Evolutionary conservation across 257 asterid genomes (phyloP).

Genomic region (Primulina eburnea): DNA sequence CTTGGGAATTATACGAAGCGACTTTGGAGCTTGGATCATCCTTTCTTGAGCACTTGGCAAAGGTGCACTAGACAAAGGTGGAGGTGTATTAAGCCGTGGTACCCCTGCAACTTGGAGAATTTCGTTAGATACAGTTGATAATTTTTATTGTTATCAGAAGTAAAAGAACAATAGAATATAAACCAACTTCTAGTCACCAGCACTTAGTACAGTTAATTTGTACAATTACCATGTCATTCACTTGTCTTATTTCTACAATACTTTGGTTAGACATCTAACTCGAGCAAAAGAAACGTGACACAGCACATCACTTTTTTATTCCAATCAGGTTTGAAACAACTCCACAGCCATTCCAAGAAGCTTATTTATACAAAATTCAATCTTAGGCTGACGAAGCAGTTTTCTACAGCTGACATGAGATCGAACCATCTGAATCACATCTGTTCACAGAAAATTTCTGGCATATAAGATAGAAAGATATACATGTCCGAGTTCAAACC

Average conservation of each 20-base stretch:
- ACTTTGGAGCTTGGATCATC: conserved; percentile 70
- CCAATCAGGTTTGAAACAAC: conserved; percentile 14
- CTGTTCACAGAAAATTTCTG: conserved; percentile 6
- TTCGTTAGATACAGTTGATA: conserved; percentile 20
- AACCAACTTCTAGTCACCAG: conserved; percentile 7
- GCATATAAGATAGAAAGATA: conserved; percentile 16
- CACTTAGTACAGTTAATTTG: conserved; percentile 6
- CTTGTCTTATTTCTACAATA: not conserved
- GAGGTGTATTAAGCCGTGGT: conserved; percentile 97
- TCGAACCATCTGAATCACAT: conserved; percentile 3
- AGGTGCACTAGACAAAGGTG: conserved; percentile 57
- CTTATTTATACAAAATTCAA: conserved; percentile 13
- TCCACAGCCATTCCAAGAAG: conserved; percentile 19
- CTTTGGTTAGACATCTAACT: conserved; percentile 11
- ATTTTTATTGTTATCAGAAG: conserved; percentile 6
- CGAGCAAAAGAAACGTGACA: not conserved
- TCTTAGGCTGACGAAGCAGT: not conserved
- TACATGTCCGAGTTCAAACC: conserved; percentile 46
- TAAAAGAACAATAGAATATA: not conserved
- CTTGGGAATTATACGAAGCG: conserved; percentile 80
- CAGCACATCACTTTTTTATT: conserved; percentile 1
- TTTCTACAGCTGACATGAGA: conserved; percentile 20
- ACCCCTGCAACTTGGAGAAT: conserved; percentile 59
- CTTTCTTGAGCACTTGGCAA: conserved; percentile 47
- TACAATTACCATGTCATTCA: conserved; percentile 18